Base-by-base conservation (phyloP, 306 rosid species). In the Datisca glomerata region DNA sequence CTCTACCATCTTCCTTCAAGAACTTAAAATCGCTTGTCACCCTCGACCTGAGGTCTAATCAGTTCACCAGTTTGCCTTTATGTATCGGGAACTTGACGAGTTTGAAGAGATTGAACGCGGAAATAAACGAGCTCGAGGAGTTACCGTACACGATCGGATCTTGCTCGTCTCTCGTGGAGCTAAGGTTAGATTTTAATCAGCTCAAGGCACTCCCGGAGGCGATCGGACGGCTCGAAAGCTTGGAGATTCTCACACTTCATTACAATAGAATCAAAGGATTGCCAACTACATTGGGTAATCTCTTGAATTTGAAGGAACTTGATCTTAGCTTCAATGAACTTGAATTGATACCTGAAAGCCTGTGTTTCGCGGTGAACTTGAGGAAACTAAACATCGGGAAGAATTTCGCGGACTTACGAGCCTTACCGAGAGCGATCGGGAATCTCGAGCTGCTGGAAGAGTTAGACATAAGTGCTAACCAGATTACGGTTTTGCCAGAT, bases 401-500 rank as follows among this genome's bases (percentile, higher is more conserved):
- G 47, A 89, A 89, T 73, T 89, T 89, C 13, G 81, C 93, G 0
- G 95, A 89, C 52, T 54, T 89, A 38, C 75, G 75, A 68, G 68
- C 79, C 51, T 75, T 89, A 74, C 95, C 98, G 11, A 62, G 56
- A 35, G 70, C 95, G 15, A 70, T 89, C 6, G 98, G 98, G 31
- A 75, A 84, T 25, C 93, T 89, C 43, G 86, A 80, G 61, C 63
- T 62, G 75, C 95, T 89, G 24, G 95, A 89, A 76, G 98, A 89
- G 66, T 68, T 89, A 67, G 91, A 89, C 51, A 89, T 89, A 47
- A 83, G 98, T 61, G 80, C 70, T 41, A 58, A 84, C 61, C 98
- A 89, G 65, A 83, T 89, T 33, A 73, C 67, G 64, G 33, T 22
- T 54, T 39, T 89, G 28, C 98, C 95, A 0, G 86, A 75, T 20